Evolutionary conservation across 2,329 filamentous ascomycete species (phyloP).

Genomic region (Diplodia scrobiculata): DNA sequence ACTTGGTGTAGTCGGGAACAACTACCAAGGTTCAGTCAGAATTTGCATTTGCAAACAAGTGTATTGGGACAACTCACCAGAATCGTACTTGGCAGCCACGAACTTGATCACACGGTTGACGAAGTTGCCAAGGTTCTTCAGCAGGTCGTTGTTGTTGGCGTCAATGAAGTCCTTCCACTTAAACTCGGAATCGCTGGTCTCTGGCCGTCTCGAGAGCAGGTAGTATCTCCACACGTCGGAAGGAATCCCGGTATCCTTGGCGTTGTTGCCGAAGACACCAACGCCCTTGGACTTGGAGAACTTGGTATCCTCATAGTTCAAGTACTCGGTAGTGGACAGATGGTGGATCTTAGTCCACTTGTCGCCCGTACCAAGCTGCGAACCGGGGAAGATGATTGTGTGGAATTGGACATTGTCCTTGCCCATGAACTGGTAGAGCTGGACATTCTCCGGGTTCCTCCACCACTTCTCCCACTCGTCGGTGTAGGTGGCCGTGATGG

Average conservation of each 20-base stretch:
- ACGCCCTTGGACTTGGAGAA: slow-evolving; percentile 90
- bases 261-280: slow-evolving; percentile 89
- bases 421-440: slow-evolving; percentile 89
- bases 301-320: slow-evolving; percentile 64
- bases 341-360: slow-evolving; percentile 89
- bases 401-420: slow-evolving; percentile 90
- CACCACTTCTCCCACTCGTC: slow-evolving; percentile 92
- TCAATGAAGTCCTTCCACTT: slow-evolving; percentile 83
- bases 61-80: slow-evolving; percentile 46
- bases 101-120: slow-evolving; percentile 65
- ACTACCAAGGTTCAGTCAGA: slow-evolving; percentile 38
- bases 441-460: slow-evolving; percentile 83
- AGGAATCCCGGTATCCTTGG: slow-evolving; percentile 79
- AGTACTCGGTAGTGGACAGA: slow-evolving; percentile 57
- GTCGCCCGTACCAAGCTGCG: slow-evolving; percentile 79
- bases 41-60: background rate
- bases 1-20: slow-evolving; percentile 67
- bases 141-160: slow-evolving; percentile 85
- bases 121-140: slow-evolving; percentile 68
- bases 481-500: slow-evolving; percentile 89
- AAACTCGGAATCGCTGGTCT: slow-evolving; percentile 84
- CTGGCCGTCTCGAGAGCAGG: slow-evolving; percentile 79
- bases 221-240: slow-evolving; percentile 94
- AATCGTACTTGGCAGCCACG: slow-evolving; percentile 71
- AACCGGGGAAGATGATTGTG: slow-evolving; percentile 87